These are phyloP conservation scores for Auriscalpium orientale DNA, from an alignment of 768 basidiomycete genomes.

Conservation along the genomic window DNA sequence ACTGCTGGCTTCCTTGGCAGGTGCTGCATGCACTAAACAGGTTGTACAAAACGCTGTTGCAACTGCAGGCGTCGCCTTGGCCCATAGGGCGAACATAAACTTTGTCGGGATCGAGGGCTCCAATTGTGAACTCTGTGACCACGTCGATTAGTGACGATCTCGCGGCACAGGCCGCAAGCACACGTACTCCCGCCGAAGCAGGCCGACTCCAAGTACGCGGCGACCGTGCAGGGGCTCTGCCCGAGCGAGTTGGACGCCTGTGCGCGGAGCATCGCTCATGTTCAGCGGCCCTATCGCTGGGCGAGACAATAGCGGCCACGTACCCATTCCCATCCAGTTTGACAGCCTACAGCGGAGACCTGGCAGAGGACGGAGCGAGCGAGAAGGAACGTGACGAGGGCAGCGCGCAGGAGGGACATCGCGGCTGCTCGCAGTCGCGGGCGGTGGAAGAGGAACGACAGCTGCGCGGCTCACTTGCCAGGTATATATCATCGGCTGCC, in stretches of 20 bases:
- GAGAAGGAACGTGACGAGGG: neutral
- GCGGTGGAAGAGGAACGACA: neutral
- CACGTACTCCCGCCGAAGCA: constrained; percentile 5
- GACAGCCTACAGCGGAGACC: neutral
- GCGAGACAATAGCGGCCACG: neutral
- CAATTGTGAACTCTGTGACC: neutral
- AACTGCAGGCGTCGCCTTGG: constrained; percentile 11
- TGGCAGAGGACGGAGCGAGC: neutral
- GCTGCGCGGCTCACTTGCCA: neutral
- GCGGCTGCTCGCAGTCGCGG: neutral
- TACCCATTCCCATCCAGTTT: constrained; percentile 5
- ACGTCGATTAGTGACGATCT: no score
- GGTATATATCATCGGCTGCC: neutral
- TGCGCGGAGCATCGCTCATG: no score
- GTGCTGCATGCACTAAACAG: constrained; percentile 20
- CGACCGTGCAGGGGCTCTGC: neutral
- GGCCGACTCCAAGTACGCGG: neutral
- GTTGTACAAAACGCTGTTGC: constrained; percentile 21
- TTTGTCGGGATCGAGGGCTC: neutral
- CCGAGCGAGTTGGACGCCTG: neutral
- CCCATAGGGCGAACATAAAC: constrained; percentile 5
- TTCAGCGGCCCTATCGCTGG: neutral
- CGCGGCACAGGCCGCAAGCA: neutral
- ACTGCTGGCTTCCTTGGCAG: constrained; percentile 14
- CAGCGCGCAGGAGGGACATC: neutral